These are phyloP conservation scores for Talaromyces wortmannii DNA, from an alignment of 495 filamentous ascomycete genomes.

Conservation along the genomic window DNA sequence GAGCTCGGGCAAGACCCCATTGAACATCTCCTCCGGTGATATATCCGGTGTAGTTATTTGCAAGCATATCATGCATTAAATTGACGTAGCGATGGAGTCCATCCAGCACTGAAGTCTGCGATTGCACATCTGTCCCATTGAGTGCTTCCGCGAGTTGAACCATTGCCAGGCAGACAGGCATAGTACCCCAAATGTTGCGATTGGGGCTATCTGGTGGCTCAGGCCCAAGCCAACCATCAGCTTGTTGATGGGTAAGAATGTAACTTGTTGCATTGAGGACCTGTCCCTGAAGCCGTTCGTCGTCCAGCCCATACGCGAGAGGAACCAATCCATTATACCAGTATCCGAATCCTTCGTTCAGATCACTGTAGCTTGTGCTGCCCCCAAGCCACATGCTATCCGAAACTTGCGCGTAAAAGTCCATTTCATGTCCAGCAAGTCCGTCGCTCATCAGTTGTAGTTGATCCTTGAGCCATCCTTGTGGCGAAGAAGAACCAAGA, in stretches of 20 bases:
- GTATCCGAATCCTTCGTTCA: constrained; percentile 55
- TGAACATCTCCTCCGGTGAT: constrained; percentile 24
- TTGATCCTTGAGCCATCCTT: constrained; percentile 55
- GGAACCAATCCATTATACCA: constrained; percentile 62
- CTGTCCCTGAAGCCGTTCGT: constrained; percentile 45
- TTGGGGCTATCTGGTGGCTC: background rate
- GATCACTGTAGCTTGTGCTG: constrained; percentile 44
- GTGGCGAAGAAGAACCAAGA: constrained; percentile 48
- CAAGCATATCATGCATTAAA: constrained; percentile 35
- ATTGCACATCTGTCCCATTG: no score
- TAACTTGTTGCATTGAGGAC: constrained; percentile 38
- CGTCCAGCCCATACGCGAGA: constrained; percentile 48
- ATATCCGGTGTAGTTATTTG: constrained; percentile 23
- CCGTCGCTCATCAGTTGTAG: constrained; percentile 43
- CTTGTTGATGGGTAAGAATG: constrained; percentile 41
- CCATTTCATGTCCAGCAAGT: constrained; percentile 49
- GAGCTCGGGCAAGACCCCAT: constrained; percentile 39
- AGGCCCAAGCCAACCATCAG: constrained; percentile 44
- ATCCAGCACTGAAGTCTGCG: constrained; percentile 21
- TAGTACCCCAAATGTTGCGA: constrained; percentile 21
- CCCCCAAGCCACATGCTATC: constrained; percentile 52
- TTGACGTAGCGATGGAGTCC: constrained; percentile 19
- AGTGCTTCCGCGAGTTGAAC: no score
- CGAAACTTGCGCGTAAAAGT: constrained; percentile 52
- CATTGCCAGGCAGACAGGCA: no score